Percentiles rank a stretch among this genome's conserved stretches.
These are phyloP conservation scores for Oenanthe sinensis DNA, from an alignment of 129 eudicot species.

Conservation along the genomic window DNA sequence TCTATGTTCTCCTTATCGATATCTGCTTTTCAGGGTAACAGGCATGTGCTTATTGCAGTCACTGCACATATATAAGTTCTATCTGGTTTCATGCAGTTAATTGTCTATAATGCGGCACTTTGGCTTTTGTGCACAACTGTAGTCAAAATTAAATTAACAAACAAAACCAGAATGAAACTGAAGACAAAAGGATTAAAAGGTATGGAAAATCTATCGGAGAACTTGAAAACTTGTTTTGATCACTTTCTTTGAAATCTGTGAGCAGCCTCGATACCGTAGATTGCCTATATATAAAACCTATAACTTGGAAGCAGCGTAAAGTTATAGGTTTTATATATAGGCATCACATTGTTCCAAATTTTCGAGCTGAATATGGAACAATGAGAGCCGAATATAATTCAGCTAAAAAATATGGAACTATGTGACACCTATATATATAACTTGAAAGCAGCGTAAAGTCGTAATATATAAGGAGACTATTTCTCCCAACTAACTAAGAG, in stretches of 20 bases:
- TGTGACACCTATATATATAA: background rate
- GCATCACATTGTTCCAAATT: no score
- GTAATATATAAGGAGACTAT: background rate
- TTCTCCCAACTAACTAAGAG: background rate
- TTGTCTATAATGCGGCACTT: background rate
- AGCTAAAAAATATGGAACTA: background rate
- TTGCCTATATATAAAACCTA: background rate
- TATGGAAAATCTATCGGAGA: background rate
- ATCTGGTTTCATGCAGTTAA: background rate
- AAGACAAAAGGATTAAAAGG: background rate
- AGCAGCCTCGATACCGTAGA: background rate
- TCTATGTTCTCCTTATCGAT: no score
- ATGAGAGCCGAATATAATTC: background rate
- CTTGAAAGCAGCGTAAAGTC: background rate
- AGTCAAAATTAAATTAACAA: background rate
- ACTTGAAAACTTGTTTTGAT: background rate
- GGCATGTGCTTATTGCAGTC: background rate
- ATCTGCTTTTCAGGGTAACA: background rate
- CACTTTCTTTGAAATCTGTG: background rate
- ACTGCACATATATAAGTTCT: background rate
- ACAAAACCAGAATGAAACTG: background rate
- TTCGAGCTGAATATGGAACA: no score
- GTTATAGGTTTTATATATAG: no score
- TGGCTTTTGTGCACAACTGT: background rate
- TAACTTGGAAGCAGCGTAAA: no score